Base-by-base conservation (phyloP, 108 stramenopile species). In the Skeletonema costatum region DNA sequence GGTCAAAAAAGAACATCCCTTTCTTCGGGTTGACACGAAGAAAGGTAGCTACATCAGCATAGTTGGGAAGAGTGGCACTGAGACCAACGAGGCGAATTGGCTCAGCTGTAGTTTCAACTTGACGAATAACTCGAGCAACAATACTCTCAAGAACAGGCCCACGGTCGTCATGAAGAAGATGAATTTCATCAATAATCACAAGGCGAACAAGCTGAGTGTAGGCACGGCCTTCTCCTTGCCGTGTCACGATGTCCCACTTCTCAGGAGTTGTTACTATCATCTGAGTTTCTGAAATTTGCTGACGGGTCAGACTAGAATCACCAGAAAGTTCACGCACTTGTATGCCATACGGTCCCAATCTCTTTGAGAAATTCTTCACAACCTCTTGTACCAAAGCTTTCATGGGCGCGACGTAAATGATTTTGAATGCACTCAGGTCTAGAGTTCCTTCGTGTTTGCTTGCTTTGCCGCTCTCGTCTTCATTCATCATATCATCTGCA, bases 341-440 rank as follows among this genome's bases (percentile, higher is more conserved):
- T 2, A 99, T 70, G 19, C 97, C 97, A 71, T 98, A 98, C 7
- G 80, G 79, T 66, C 71, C 81, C 31, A 99, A 86, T 2, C 99
- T 89, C 66, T 97, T 84, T 11, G 93, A 88, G 80, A 99, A 99
- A 78, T 98, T 99, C 73, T 92, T 86, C 7, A 99, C 98, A 25
- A 92, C 92, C 86, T 99, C 99, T 77, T 99, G 99, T 17, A 99
- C 99, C 58, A 99, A 87, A 56, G 99, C 99, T 85, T 99, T 99
- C 99, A 99, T 99, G 31, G 99, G 99, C 17, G 99, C 99, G 2
- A 99, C 96, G 75, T 99, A 99, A 29, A 99, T 98, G 74, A 99
- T 98, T 83, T 99, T 99, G 87, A 99, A 99, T 2, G 92, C 75
- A 33, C 84, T 80, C 19, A 93, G 64, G 60, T 99, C 97, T 77